Conservation (phyloP, 768 basidiomycete genomes). For the Trametes gibbosa region DNA sequence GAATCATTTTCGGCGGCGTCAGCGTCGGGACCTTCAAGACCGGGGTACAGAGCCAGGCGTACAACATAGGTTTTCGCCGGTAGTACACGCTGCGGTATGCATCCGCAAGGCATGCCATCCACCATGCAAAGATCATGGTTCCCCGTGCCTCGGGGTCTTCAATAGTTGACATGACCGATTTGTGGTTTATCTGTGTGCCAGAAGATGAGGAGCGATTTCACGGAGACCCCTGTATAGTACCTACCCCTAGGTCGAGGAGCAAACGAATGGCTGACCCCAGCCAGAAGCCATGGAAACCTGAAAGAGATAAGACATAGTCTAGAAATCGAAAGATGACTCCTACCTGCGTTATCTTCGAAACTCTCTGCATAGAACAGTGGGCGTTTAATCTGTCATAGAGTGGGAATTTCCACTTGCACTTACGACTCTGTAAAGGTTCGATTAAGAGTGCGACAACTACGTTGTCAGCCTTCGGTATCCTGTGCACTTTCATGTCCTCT, state of each 20-base stretch:
- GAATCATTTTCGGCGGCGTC: neutral
- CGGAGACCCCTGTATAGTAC: constrained; percentile 27
- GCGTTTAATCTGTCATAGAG: constrained; percentile 2
- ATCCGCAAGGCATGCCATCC: constrained; percentile 87
- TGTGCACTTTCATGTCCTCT: constrained; percentile 84
- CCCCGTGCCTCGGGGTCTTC: constrained; percentile 73
- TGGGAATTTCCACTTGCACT: constrained; percentile 37
- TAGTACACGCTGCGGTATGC: constrained; percentile 84
- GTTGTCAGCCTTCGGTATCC: constrained; percentile 75
- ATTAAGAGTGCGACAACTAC: constrained; percentile 79
- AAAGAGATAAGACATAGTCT: constrained; percentile 17
- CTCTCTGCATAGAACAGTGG: constrained; percentile 49
- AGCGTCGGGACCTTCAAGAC: neutral
- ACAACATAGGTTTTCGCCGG: constrained; percentile 78
- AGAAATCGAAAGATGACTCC: constrained; percentile 2
- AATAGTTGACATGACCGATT: constrained; percentile 71
- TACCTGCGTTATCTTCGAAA: constrained; percentile 70
- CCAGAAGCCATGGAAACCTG: constrained; percentile 88
- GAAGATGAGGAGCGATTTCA: neutral
- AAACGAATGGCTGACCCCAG: constrained; percentile 74
- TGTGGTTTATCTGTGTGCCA: constrained; percentile 72
- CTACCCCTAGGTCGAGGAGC: constrained; percentile 70
- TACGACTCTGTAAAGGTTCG: constrained; percentile 85
- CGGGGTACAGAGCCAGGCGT: constrained; percentile 23
- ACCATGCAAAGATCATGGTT: constrained; percentile 91